Conservation (phyloP, 345 rosid species). For the Lenwebbia sp. region DNA sequence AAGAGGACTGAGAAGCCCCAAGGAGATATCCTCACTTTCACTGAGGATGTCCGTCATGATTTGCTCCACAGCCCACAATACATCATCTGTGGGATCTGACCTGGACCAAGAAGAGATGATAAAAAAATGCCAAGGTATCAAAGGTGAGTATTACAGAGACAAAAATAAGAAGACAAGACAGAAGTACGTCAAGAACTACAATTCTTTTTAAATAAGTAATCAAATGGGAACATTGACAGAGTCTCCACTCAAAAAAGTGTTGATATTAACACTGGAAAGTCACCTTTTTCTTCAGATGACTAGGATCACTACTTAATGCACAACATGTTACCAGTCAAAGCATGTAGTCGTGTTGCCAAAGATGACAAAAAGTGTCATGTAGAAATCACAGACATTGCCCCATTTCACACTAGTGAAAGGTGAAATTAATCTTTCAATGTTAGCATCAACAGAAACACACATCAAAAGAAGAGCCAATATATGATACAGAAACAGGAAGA, state of each 20-base stretch:
- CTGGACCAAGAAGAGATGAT: constrained; percentile 13
- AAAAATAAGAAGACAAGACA: not conserved
- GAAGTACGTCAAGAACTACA: not conserved
- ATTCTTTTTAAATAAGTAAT: not conserved
- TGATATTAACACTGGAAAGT: not conserved
- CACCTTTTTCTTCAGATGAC: not conserved
- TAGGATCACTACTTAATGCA: not conserved
- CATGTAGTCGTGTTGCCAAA: not conserved
- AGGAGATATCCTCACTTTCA: constrained; percentile 50
- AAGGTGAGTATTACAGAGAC: too few species aligned
- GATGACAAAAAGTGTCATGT: not conserved
- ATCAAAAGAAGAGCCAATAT: not conserved
- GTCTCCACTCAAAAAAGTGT: not conserved
- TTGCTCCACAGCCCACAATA: constrained; percentile 48
- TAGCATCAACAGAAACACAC: not conserved
- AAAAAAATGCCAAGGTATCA: not conserved
- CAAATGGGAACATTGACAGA: not conserved
- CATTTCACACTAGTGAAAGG: not conserved
- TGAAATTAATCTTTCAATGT: not conserved
- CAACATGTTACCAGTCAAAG: not conserved
- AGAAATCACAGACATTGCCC: not conserved
- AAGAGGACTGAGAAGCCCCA: constrained; percentile 40
- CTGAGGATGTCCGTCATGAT: constrained; percentile 53
- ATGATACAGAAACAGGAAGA: not conserved
- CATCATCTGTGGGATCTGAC: constrained; percentile 35